Base-by-base conservation (phyloP, 495 filamentous ascomycete genomes). In the Chaetomium tenue region DNA sequence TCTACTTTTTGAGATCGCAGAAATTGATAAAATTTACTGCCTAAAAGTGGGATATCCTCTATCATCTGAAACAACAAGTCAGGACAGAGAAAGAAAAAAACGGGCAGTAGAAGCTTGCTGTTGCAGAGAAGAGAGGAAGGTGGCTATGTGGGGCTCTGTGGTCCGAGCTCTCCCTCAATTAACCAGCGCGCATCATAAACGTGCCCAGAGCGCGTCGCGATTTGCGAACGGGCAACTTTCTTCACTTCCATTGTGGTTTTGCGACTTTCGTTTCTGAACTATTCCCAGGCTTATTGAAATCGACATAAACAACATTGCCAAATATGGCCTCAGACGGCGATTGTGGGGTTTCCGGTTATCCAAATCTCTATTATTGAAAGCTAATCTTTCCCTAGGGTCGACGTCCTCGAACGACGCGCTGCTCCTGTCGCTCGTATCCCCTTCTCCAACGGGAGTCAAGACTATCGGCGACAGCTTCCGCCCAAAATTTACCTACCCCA, bases 401-500 rank as follows among this genome's bases (percentile, higher is more conserved):
- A 79, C 83, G 61, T 79, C 89, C 67, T 84, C 91, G 68, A 93
- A 89, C 69, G 85, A 93, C 74, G 89, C 89, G 67, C 67, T 93
- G 30, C 76, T 83, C 28, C 81, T 95, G 66, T 89, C 88, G 12
- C 76, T 95, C 51, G 81, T 92, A 47, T 81, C 83, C 65, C 84
- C 89, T 1, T 76, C 78, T 15, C 73, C 81, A 8, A 71, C 79
- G 42, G 83, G 81, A 62, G 78, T 84, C 22, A 84, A 84, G 68
- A 84, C 83, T 5, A 69, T 89, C 37, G 79, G 55, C 37, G 48
- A 82, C 22, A 82, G 80, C 60, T 97, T 98, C 76, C 83, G 90
- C 63, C 94, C 94, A 2, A 84, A 83, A 69, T 94, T 93, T 75
- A 97, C 92, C 22, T 97, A 97, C 74, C 78, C 89, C 0, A 89